Conservation (phyloP, 2,329 filamentous ascomycete genomes). For the Davidsoniella eucalypti region DNA sequence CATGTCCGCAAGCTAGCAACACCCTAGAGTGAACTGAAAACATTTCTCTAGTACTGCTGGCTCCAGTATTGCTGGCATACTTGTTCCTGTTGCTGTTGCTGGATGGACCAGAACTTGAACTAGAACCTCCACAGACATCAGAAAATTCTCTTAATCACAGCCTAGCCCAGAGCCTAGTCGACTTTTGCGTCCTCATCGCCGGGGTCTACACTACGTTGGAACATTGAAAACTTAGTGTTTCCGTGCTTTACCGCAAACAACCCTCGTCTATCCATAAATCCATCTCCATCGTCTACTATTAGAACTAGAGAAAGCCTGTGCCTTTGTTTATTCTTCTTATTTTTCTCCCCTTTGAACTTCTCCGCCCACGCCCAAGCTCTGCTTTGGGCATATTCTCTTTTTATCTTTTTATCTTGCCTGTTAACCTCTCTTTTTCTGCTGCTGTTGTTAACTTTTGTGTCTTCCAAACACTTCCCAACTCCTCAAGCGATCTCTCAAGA, state of each 20-base stretch:
- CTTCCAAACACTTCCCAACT: too few species aligned
- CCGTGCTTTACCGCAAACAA: conserved; percentile 1
- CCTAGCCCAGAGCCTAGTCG: background rate
- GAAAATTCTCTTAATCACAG: background rate
- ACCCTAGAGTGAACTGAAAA: background rate
- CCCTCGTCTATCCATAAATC: conserved; percentile 1
- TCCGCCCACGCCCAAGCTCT: background rate
- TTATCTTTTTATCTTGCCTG: background rate
- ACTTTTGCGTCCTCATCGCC: background rate
- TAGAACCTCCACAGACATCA: background rate
- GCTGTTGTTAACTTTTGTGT: background rate
- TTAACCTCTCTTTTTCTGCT: conserved; percentile 17
- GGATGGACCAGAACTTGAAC: background rate
- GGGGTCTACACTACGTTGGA: too few species aligned
- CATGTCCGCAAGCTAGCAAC: background rate
- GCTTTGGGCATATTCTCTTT: background rate
- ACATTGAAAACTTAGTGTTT: background rate
- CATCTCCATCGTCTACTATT: background rate
- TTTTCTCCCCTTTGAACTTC: conserved; percentile 5
- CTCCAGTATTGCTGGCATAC: too few species aligned
- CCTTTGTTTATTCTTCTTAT: background rate
- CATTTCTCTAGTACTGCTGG: background rate
- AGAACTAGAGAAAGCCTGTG: too few species aligned
- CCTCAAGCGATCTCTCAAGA: conserved; percentile 9
- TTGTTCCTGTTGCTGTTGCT: too few species aligned